Percentiles rank a stretch among this genome's conserved stretches.
Conservation (phyloP, 805 yeast genomes). For the Pichia heedii region DNA sequence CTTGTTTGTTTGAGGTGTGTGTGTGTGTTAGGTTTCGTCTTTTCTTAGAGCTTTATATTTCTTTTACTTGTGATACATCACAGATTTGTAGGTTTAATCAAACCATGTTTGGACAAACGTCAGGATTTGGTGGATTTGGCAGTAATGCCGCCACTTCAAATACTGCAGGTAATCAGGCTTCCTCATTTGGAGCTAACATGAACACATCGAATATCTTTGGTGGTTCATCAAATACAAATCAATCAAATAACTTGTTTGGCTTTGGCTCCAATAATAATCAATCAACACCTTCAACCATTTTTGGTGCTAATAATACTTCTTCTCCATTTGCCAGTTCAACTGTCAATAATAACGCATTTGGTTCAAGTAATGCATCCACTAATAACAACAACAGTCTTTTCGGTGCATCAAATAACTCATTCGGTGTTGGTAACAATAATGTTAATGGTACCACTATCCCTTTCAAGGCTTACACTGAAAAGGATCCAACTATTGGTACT, state of each 20-base stretch:
- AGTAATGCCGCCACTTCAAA: slow-evolving; percentile 1
- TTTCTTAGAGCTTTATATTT: no score
- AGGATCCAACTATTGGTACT: slow-evolving; percentile 51
- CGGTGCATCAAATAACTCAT: slow-evolving; percentile 6
- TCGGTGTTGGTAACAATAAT: slow-evolving; percentile 1
- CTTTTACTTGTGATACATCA: background rate
- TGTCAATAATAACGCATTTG: slow-evolving; percentile 32
- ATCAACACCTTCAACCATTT: slow-evolving; percentile 20
- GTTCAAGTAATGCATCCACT: slow-evolving; percentile 22
- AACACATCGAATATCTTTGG: slow-evolving; percentile 19
- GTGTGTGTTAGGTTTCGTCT: no score
- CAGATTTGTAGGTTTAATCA: background rate
- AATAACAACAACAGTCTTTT: slow-evolving; percentile 11
- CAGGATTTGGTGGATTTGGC: slow-evolving; percentile 43
- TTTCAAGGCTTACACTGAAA: slow-evolving; percentile 60
- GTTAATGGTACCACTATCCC: slow-evolving; percentile 64
- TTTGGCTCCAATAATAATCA: slow-evolving; percentile 23
- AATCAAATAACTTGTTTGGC: slow-evolving; percentile 14
- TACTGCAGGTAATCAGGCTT: background rate
- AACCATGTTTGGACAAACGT: slow-evolving; percentile 39
- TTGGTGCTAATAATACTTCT: slow-evolving; percentile 19
- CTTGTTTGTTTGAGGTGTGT: no score
- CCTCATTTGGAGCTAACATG: slow-evolving; percentile 16
- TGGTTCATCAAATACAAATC: slow-evolving; percentile 17
- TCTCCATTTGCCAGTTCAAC: slow-evolving; percentile 9